These are phyloP conservation scores for Lactarius quietus DNA, from an alignment of 768 basidiomycete genomes.

Conservation along the genomic window DNA sequence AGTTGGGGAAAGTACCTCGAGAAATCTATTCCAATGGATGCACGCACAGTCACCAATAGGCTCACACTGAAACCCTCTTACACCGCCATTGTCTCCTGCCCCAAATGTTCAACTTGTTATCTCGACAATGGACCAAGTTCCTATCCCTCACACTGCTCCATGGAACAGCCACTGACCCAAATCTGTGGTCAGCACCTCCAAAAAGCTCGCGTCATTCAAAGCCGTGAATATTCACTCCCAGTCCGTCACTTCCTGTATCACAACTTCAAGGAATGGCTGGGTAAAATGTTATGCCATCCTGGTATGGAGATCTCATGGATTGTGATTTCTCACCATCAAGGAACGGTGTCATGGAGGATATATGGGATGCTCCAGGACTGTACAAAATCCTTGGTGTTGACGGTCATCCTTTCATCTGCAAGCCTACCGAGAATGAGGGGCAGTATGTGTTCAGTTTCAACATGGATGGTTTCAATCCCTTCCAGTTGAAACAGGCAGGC, in stretches of 20 bases:
- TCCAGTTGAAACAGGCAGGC: constrained; percentile 32
- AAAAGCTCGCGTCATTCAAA: not conserved
- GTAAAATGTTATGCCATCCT: constrained; percentile 6
- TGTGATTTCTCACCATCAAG: not conserved
- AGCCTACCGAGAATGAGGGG: constrained; percentile 13
- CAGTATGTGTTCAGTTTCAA: constrained; percentile 34
- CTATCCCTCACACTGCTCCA: constrained; percentile 10
- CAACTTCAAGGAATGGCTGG: constrained; percentile 14
- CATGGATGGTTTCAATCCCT: constrained; percentile 40
- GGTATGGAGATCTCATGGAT: constrained; percentile 10
- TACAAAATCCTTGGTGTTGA: not conserved
- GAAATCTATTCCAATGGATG: not conserved
- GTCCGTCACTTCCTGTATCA: constrained; percentile 12
- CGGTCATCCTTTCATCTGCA: constrained; percentile 3
- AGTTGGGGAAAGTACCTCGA: not conserved
- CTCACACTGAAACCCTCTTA: not conserved
- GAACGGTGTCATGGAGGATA: constrained; percentile 1
- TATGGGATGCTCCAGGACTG: constrained; percentile 15
- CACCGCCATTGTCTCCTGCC: constrained; percentile 6
- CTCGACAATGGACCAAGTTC: constrained; percentile 1
- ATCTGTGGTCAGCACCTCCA: not conserved
- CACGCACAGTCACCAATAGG: not conserved
- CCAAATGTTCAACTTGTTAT: constrained; percentile 15
- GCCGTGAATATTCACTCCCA: not conserved
- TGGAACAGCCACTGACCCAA: not conserved